phyloP scores from a whole-genome alignment of 2,329 filamentous ascomycete genomes.

The Ramularia collo-cygni region DNA sequence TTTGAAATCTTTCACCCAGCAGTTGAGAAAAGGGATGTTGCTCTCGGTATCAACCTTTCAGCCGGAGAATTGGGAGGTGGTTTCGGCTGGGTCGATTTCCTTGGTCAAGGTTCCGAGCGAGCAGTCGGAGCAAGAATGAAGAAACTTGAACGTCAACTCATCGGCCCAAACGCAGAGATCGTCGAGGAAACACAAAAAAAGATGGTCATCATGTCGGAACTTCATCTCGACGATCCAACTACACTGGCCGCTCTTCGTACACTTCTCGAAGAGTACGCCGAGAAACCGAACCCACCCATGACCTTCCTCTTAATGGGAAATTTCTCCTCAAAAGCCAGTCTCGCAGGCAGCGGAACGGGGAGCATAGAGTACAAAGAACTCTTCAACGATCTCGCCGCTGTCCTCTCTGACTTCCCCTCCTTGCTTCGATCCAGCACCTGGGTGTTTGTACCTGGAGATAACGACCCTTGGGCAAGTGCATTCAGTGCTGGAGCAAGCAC shows the following conservation, averaged over 20 bases:
- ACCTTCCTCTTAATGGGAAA: slow-evolving; percentile 80
- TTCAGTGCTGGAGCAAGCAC: slow-evolving; percentile 70
- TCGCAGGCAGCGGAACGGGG: slow-evolving; percentile 61
- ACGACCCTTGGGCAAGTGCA: slow-evolving; percentile 91
- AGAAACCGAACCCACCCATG: slow-evolving; percentile 57
- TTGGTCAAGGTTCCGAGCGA: slow-evolving; percentile 83
- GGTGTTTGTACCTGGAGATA: slow-evolving; percentile 90
- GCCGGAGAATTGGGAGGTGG: slow-evolving; percentile 62
- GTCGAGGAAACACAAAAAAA: slow-evolving; percentile 32
- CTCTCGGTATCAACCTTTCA: slow-evolving; percentile 56
- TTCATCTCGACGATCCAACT: slow-evolving; percentile 79
- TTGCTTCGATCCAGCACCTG: slow-evolving; percentile 77
- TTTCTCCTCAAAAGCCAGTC: slow-evolving; percentile 57
- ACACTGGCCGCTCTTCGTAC: slow-evolving; percentile 74
- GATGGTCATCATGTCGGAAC: slow-evolving; percentile 73
- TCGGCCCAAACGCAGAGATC: slow-evolving; percentile 34
- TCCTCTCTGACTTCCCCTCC: slow-evolving; percentile 74
- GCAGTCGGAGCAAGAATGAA: slow-evolving; percentile 79
- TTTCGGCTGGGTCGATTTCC: slow-evolving; percentile 96
- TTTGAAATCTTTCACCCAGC: slow-evolving; percentile 90
- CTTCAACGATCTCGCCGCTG: slow-evolving; percentile 78
- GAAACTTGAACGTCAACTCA: slow-evolving; percentile 63
- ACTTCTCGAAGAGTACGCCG: slow-evolving; percentile 68
- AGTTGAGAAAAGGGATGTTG: slow-evolving; percentile 73
- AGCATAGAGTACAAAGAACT: slow-evolving; percentile 96